Evolutionary conservation across 2,329 filamentous ascomycete species (phyloP), one percentile per base, ranked within the genome.

Genomic region (Fusarium setosum): DNA sequence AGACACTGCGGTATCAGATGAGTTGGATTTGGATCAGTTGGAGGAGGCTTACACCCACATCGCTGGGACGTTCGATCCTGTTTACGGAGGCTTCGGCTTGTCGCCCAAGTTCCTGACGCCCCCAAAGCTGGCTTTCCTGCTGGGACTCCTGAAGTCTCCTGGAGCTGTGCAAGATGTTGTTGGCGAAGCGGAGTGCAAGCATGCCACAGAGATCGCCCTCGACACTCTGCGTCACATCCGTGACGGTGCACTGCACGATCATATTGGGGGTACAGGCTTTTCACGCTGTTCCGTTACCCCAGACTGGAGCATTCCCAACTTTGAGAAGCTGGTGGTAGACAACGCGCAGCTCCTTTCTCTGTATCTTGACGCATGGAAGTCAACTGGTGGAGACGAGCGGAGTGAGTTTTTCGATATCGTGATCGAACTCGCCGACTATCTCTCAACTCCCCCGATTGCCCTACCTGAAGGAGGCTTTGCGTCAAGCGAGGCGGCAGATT

Each of bases 271-370:
- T 2, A 74, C 74, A 7, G 86, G 86, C 4, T 88, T 88, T 68
- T 80, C 84, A 32, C 88, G 95, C 50, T 97, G 97, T 75, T 97
- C 93, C 13, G 91, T 97, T 8, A 98, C 95, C 0, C 83, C 89
- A 13, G 92, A 98, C 78, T 99, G 96, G 96, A 92, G 91, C 64
- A 82, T 98, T 44, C 96, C 96, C 11, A 94, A 97, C 76, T 99
- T 98, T 71, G 96, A 99, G 81, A 98, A 98, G 82, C 94, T 98
- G 86, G 86, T 97, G 10, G 94, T 93, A 54, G 96, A 98, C 74
- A 97, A 99, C 72, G 90, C 92, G 0, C 90, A 97, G 68, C 84
- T 98, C 1, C 81, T 99, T 3, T 86, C 90, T 21, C 84, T 96
- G 7, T 98, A 96, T 71, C 84, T 97, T 7, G 94, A 97, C 72